Conservation (phyloP, 768 basidiomycete genomes). For the Tubosaeta sp. region DNA sequence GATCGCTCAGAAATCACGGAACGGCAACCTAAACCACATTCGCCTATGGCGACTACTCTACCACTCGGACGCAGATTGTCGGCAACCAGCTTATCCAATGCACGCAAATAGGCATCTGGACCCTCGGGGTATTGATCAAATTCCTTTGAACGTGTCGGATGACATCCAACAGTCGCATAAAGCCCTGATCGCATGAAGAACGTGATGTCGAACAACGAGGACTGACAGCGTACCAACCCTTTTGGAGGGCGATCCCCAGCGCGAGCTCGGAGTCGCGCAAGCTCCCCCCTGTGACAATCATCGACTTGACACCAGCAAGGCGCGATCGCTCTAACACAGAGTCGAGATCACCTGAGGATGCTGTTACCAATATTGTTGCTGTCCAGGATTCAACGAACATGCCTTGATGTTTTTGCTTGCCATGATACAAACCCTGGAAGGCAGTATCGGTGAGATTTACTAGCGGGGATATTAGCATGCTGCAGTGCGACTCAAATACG, state of each 20-base stretch:
- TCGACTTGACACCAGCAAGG: constrained; percentile 57
- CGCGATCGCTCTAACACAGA: constrained; percentile 53
- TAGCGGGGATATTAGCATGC: constrained; percentile 13
- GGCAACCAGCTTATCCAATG: constrained; percentile 51
- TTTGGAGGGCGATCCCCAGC: constrained; percentile 53
- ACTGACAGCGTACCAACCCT: constrained; percentile 35
- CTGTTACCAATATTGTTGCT: neutral
- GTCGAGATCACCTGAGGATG: constrained; percentile 54
- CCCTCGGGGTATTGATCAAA: constrained; percentile 57
- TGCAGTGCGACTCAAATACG: neutral
- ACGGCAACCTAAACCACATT: constrained; percentile 67
- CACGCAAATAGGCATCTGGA: constrained; percentile 55
- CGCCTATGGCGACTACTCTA: constrained; percentile 68
- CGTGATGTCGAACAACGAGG: neutral
- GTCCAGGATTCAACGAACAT: constrained; percentile 2
- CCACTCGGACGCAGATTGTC: constrained; percentile 48
- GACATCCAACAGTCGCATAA: constrained; percentile 74
- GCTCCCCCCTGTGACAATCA: constrained; percentile 76
- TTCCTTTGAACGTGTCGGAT: constrained; percentile 71
- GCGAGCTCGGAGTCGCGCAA: constrained; percentile 60
- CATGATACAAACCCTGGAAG: constrained; percentile 49
- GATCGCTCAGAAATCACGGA: neutral
- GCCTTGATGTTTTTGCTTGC: constrained; percentile 50
- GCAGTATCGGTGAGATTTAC: constrained; percentile 57
- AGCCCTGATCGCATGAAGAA: constrained; percentile 37